Percentiles rank a stretch among this genome's conserved stretches.
Evolutionary conservation across 495 filamentous ascomycete genomes (phyloP).

Genomic region (Neurospora sp.): DNA sequence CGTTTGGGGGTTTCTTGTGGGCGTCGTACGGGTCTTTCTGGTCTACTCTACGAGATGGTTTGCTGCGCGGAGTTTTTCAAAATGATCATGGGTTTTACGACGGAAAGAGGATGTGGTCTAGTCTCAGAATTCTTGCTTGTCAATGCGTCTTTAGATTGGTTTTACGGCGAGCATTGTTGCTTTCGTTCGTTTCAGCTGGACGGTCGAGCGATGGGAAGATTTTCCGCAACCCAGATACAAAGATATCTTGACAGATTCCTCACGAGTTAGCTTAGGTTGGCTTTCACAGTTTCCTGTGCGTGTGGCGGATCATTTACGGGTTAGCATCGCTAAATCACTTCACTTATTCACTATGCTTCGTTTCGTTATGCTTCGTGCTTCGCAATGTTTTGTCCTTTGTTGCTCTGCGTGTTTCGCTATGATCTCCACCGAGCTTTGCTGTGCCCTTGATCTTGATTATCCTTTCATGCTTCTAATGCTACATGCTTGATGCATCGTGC

Average conservation of each 20-base stretch:
- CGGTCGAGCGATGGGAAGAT: neutral
- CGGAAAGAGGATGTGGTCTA: neutral
- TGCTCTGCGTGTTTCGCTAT: neutral
- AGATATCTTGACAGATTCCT: neutral
- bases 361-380: neutral
- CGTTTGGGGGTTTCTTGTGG: neutral
- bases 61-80: neutral
- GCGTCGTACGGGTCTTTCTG: neutral
- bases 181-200: neutral
- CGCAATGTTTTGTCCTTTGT: neutral
- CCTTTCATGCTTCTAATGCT: neutral
- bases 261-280: neutral
- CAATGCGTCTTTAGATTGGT: neutral
- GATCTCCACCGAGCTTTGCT: neutral
- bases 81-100: slow-evolving; percentile 1
- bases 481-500: neutral
- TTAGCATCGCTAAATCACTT: neutral
- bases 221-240: neutral
- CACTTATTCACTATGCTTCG: neutral
- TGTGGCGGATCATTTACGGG: neutral
- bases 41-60: neutral
- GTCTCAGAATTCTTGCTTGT: neutral
- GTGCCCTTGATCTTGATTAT: neutral
- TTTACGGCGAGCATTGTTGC: neutral
- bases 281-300: neutral